Percentiles rank a stretch among this genome's conserved stretches.
Evolutionary conservation across 208 protist genomes (phyloP).

Genomic region (Herpetomonas tarakana): DNA sequence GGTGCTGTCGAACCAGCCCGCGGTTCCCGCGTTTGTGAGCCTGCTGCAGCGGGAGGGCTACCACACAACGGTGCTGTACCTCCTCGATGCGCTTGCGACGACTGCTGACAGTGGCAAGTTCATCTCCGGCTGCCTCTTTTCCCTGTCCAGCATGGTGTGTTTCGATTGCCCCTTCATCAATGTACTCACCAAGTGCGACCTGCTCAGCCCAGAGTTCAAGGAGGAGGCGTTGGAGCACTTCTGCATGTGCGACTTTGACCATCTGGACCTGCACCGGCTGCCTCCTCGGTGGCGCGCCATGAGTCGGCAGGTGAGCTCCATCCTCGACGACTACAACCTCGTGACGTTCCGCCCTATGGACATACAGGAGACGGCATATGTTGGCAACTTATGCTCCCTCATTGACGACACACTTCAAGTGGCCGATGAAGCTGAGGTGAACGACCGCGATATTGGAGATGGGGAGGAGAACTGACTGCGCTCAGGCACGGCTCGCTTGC

Average conservation of each 20-base stretch:
- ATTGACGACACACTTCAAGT: conserved; percentile 87
- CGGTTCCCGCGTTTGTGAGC: conserved; percentile 84
- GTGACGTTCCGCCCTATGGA: conserved; percentile 85
- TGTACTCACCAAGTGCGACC: conserved; percentile 89
- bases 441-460: conserved; percentile 54
- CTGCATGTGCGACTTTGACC: conserved; percentile 88
- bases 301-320: conserved; percentile 53
- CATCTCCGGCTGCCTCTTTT: conserved; percentile 87
- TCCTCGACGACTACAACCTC: conserved; percentile 80
- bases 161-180: conserved; percentile 93
- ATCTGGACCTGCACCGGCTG: conserved; percentile 68
- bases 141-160: conserved; percentile 88
- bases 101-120: conserved; percentile 89
- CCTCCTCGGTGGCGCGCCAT: conserved; percentile 62
- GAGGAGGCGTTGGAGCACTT: conserved; percentile 79
- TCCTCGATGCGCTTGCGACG: conserved; percentile 81
- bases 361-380: conserved; percentile 60
- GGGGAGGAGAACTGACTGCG: conserved; percentile 5
- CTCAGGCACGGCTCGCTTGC: not conserved
- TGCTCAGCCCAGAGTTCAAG: conserved; percentile 68
- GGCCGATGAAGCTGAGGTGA: conserved; percentile 82
- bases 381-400: conserved; percentile 63
- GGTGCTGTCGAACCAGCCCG: conserved; percentile 96
- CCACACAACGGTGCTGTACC: conserved; percentile 79
- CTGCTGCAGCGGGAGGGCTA: conserved; percentile 83